phyloP scores from a whole-genome alignment of 164 flowering plant genomes.

The Taxillus chinensis region DNA sequence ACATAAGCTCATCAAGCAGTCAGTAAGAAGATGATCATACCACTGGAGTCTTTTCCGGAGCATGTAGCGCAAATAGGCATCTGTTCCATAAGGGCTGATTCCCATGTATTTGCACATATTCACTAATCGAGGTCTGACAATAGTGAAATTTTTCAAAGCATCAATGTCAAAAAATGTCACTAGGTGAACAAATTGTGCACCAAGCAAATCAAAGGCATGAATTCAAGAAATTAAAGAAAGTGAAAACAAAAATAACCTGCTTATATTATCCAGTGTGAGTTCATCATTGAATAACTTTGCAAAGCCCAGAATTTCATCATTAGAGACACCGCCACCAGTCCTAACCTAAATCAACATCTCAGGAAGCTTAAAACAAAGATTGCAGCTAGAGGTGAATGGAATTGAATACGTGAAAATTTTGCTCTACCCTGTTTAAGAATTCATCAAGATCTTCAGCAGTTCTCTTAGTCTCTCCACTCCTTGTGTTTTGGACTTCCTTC shows the following conservation, averaged over 20 bases:
- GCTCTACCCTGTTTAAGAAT: conserved; percentile 61
- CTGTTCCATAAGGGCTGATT: conserved; percentile 76
- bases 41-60: conserved; percentile 61
- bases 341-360: conserved; percentile 44
- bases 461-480: conserved; percentile 82
- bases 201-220: background rate
- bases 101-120: conserved; percentile 98
- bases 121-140: conserved; percentile 73
- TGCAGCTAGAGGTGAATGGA: background rate
- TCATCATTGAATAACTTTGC: conserved; percentile 97
- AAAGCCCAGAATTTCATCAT: conserved; percentile 88
- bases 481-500: conserved; percentile 75
- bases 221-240: conserved; percentile 2
- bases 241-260: conserved; percentile 43
- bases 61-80: conserved; percentile 79
- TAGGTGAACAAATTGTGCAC: no score
- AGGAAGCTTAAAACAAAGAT: background rate
- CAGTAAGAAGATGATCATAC: conserved; percentile 25
- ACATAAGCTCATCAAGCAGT: no score
- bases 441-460: conserved; percentile 95
- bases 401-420: background rate
- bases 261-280: conserved; percentile 88
- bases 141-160: background rate
- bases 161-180: background rate
- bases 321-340: conserved; percentile 64